Evolutionary conservation across 176 grass and related monocot species (phyloP), one percentile per base, ranked within the genome.

Genomic region (Phyllostachys edulis): DNA sequence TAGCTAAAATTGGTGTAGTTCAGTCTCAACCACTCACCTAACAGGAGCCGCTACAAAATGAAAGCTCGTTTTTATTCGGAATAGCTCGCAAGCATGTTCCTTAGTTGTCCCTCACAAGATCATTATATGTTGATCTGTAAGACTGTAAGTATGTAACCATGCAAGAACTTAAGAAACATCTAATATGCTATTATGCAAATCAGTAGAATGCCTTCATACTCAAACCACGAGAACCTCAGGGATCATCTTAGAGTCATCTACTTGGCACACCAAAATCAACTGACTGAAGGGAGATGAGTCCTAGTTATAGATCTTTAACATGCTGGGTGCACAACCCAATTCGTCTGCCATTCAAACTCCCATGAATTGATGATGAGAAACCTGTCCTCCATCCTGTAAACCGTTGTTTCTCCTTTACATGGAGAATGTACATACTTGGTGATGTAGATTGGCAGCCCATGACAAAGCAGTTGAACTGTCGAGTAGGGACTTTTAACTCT

Each of bases 341-440:
- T 75, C 85, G 85, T 73, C 63, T 98, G 67, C 93, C 80, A 76
- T 98, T 47, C 78, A 95, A 84, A 82, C 93, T 90, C 44, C 76
- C 80, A 89, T 95, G 80, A 68, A 98, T 93, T n/a, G 89, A 95
- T 77, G 93, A 62, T 39, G 89, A 83, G 86, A 98, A 98, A 82
- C 96, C 93, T 47, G 96, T 93, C 84, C 88, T 95, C 85, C 87
- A 98, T 90, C 89, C 93, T 32, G 96, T 93, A 82, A 98, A 98
- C 75, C 56, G 81, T 7, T 93, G 96, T 77, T 89, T 95, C 85
- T 98, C 96, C 73, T 93, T 98, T 34, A 92, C 87, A 89, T 86
- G 79, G 83, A 98, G 69, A 12, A 61, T 80, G 83, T 98, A 98
- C 82, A 98, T 78, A 85, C 96, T 98, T 20, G 91, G 89, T 41